Conservation (phyloP, 2,329 filamentous ascomycete species). For the Gnomoniopsis sp. region DNA sequence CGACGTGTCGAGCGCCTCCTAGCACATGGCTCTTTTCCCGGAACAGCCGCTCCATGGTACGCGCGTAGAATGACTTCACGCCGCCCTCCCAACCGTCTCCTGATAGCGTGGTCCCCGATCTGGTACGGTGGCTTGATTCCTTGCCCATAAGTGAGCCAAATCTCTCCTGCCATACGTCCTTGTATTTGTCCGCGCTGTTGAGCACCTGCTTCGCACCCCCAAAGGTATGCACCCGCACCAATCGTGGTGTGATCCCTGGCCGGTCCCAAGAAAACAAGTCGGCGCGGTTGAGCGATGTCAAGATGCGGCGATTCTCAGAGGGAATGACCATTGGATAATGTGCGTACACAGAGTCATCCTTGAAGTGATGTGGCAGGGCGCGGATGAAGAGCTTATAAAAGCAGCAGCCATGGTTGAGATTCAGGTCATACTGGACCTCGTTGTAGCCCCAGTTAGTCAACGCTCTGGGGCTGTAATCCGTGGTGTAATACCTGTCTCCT, state of each 20-base stretch:
- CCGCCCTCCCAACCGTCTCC: slow-evolving; percentile 58
- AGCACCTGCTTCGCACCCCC: slow-evolving; percentile 60
- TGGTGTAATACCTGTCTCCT: slow-evolving; percentile 75
- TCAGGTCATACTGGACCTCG: slow-evolving; percentile 69
- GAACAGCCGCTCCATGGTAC: slow-evolving; percentile 60
- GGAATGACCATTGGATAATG: slow-evolving; percentile 74
- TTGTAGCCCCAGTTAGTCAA: slow-evolving; percentile 83
- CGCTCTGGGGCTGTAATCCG: slow-evolving; percentile 69
- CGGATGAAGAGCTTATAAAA: slow-evolving; percentile 81
- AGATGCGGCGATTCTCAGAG: slow-evolving; percentile 67
- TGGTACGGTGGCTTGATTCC: neutral
- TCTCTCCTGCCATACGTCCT: slow-evolving; percentile 60
- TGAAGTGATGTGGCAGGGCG: slow-evolving; percentile 79
- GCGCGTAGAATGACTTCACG: slow-evolving; percentile 65
- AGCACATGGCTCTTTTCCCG: slow-evolving; percentile 63
- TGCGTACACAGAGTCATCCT: slow-evolving; percentile 73
- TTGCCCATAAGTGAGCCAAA: slow-evolving; percentile 60
- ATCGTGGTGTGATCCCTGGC: slow-evolving; percentile 48
- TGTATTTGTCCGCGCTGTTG: slow-evolving; percentile 58
- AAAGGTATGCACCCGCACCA: slow-evolving; percentile 58
- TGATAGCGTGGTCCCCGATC: neutral
- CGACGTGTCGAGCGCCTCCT: slow-evolving; percentile 59
- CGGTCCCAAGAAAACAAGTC: slow-evolving; percentile 67
- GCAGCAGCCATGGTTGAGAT: slow-evolving; percentile 73
- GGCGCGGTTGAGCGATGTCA: slow-evolving; percentile 63